A percentile compares a stretch with the other conserved stretches of the same genome.
Evolutionary conservation across 2,329 filamentous ascomycete genomes (phyloP).

Genomic region (Zelopaecilomyces penicillatus): DNA sequence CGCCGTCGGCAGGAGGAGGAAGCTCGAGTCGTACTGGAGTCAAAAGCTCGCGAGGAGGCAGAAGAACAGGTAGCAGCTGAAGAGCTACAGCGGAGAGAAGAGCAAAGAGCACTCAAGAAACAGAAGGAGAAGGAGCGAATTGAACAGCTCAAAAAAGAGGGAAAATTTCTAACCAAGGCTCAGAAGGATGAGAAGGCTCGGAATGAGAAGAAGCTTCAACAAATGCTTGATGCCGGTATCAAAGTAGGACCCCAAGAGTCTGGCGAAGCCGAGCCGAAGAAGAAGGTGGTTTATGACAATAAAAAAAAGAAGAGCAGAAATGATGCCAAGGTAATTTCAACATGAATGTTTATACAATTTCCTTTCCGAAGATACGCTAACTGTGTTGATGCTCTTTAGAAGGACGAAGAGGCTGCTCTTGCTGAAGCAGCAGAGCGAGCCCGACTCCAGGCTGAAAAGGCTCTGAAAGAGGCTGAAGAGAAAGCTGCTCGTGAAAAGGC

Average conservation of each 20-base stretch:
- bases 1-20: slow-evolving; percentile 59
- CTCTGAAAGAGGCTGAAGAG: slow-evolving; percentile 52
- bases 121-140: slow-evolving; percentile 80
- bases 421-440: slow-evolving; percentile 72
- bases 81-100: slow-evolving; percentile 60
- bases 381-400: slow-evolving; percentile 27
- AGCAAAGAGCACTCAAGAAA: slow-evolving; percentile 70
- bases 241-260: slow-evolving; percentile 56
- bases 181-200: slow-evolving; percentile 75
- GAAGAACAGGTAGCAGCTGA: slow-evolving; percentile 57
- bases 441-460: slow-evolving; percentile 57
- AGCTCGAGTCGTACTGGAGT: slow-evolving; percentile 50
- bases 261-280: slow-evolving; percentile 57
- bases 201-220: slow-evolving; percentile 72
- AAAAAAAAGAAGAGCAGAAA: slow-evolving; percentile 68
- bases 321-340: slow-evolving; percentile 38
- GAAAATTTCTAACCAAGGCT: slow-evolving; percentile 78
- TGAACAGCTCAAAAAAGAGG: slow-evolving; percentile 80
- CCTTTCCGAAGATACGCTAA: neutral
- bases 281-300: slow-evolving; percentile 66
- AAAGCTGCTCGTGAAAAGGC: slow-evolving; percentile 51
- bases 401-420: slow-evolving; percentile 70
- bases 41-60: slow-evolving; percentile 57
- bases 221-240: slow-evolving; percentile 73
- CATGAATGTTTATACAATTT: neutral